Evolutionary conservation across 2,329 filamentous ascomycete genomes (phyloP), one percentile per base, ranked within the genome.

Genomic region (Macroventuria anomochaeta): DNA sequence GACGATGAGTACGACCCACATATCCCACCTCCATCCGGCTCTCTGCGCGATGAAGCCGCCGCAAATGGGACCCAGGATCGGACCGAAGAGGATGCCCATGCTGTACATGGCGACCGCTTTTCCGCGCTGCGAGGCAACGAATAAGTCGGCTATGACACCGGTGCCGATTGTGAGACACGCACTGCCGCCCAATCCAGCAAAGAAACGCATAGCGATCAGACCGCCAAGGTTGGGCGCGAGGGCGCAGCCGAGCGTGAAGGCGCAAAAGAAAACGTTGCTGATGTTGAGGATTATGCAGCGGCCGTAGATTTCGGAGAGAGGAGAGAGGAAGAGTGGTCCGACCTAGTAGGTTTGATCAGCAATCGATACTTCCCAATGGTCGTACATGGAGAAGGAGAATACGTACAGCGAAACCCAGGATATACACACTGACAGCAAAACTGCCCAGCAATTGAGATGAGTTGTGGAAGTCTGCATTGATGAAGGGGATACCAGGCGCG

Each of bases 201-300:
- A 41, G 29, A 73, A 67, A 1, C 72, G 71, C 65, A 75, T 74
- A 13, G 59, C 59, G 15, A 76, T 71, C 17, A 76, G 68, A 8
- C 66, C 67, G 18, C 53, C 52, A 2, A 75, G 63, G 23, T 67
- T 74, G 2, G 70, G 71, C 0, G 71, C 65, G 3, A 75, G 60
- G 3, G 72, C 74, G 36, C 72, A 81, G 2, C 76, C 71, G 2
- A 82, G 60, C 40, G 81, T 80, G 74, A 81, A 82, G 17, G 75
- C 59, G 5, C 83, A 71, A 63, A 83, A 83, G 76, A 79, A 78
- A 3, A 82, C 42, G 57, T 81, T 84, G 21, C 67, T 59, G 26
- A 55, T 31, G 49, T 74, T 68, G 25, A 73, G 58, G 7, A 74
- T 55, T 12, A 72, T 60, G 25, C 62, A 61, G 15, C 72, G 66